These are phyloP conservation scores for Penicillium robsamsonii DNA, from an alignment of 495 filamentous ascomycete species.

Conservation along the genomic window DNA sequence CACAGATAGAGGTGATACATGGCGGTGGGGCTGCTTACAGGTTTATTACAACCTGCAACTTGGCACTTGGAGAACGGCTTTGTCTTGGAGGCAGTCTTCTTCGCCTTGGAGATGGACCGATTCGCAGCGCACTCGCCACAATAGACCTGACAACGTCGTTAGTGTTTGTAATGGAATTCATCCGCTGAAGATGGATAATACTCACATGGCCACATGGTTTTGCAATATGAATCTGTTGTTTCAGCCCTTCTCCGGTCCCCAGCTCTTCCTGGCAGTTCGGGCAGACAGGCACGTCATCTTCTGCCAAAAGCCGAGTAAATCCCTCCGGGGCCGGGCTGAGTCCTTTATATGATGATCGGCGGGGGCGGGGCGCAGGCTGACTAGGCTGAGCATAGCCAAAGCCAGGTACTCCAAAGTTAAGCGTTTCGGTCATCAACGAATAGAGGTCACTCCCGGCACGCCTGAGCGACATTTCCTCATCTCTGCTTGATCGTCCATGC, in stretches of 20 bases:
- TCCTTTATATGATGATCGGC: slow-evolving; percentile 54
- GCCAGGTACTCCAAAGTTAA: slow-evolving; percentile 22
- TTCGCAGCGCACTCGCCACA: slow-evolving; percentile 65
- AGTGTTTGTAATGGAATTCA: not conserved
- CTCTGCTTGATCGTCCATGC: not conserved
- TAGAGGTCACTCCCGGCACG: too few species aligned
- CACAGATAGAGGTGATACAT: slow-evolving; percentile 53
- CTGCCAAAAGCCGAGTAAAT: slow-evolving; percentile 61
- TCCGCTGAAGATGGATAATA: slow-evolving; percentile 12
- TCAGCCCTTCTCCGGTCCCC: slow-evolving; percentile 55
- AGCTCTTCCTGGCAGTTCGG: slow-evolving; percentile 71
- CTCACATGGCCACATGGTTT: slow-evolving; percentile 76
- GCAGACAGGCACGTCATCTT: slow-evolving; percentile 65
- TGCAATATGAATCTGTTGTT: slow-evolving; percentile 70
- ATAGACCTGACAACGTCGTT: slow-evolving; percentile 54
- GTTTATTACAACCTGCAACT: slow-evolving; percentile 48
- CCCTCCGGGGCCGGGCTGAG: slow-evolving; percentile 58
- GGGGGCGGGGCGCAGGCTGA: slow-evolving; percentile 24
- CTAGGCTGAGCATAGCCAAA: slow-evolving; percentile 25
- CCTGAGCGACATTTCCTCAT: too few species aligned
- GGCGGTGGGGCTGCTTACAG: slow-evolving; percentile 32
- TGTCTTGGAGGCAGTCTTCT: slow-evolving; percentile 26
- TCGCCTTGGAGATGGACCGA: slow-evolving; percentile 42
- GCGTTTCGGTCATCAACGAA: not conserved
- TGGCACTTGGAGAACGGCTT: slow-evolving; percentile 52